Evolutionary conservation across 768 basidiomycete genomes (phyloP).

Genomic region (Leccinum incarnatum): DNA sequence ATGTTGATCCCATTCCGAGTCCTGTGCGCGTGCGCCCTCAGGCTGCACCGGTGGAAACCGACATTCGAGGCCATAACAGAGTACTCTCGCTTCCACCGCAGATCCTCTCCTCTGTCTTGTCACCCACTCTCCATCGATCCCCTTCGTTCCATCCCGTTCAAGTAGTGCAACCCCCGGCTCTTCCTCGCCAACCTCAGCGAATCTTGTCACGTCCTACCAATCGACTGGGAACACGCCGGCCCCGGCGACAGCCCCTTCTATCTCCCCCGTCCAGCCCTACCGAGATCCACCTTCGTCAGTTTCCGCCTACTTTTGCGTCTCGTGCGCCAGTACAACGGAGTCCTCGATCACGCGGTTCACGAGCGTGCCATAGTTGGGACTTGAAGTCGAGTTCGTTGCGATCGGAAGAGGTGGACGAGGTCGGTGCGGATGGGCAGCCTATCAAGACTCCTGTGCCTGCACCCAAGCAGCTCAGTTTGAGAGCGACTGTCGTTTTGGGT

Average conservation of each 20-base stretch:
- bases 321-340: slow-evolving; percentile 80
- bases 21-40: slow-evolving; percentile 35
- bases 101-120: slow-evolving; percentile 27
- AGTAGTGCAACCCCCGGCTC: slow-evolving; percentile 44
- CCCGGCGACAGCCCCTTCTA: slow-evolving; percentile 44
- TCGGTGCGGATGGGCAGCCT: slow-evolving; percentile 31
- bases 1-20: slow-evolving; percentile 67
- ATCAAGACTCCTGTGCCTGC: slow-evolving; percentile 33
- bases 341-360: slow-evolving; percentile 80
- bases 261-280: slow-evolving; percentile 63
- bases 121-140: slow-evolving; percentile 38
- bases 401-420: slow-evolving; percentile 47
- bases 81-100: slow-evolving; percentile 31
- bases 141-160: slow-evolving; percentile 45
- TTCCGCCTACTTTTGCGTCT: slow-evolving; percentile 80
- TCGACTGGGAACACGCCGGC: slow-evolving; percentile 5
- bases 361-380: slow-evolving; percentile 87
- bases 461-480: slow-evolving; percentile 55
- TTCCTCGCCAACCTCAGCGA: slow-evolving; percentile 22
- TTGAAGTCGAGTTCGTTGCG: slow-evolving; percentile 72
- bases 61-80: slow-evolving; percentile 26
- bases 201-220: slow-evolving; percentile 39
- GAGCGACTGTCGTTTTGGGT: slow-evolving; percentile 78
- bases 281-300: slow-evolving; percentile 70
- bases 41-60: slow-evolving; percentile 44